A percentile compares a stretch with the other conserved stretches of the same genome.
These are phyloP conservation scores for Pleurotus sapidus DNA, from an alignment of 768 basidiomycete genomes.

Conservation along the genomic window DNA sequence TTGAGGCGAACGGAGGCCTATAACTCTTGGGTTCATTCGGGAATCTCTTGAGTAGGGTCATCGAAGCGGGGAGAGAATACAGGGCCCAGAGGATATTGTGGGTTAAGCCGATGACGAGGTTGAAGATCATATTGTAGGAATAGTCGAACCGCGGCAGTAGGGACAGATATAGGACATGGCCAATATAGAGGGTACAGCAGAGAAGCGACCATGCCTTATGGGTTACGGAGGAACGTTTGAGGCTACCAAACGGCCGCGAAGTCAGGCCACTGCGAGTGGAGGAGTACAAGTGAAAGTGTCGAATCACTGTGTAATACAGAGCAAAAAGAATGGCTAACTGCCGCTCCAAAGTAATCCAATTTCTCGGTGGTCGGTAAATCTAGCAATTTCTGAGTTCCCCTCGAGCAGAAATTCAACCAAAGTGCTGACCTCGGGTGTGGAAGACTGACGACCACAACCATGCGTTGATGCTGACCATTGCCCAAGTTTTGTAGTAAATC, in stretches of 20 bases:
- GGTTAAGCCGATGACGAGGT: conserved; percentile 66
- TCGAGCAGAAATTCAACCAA: not conserved
- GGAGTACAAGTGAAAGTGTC: conserved; percentile 76
- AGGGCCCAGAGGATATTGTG: conserved; percentile 84
- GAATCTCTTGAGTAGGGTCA: conserved; percentile 52
- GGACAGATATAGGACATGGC: conserved; percentile 78
- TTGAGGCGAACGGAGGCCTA: conserved; percentile 51
- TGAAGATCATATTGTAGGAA: conserved; percentile 88
- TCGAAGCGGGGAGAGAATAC: conserved; percentile 57
- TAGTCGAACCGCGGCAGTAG: conserved; percentile 85
- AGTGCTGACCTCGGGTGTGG: conserved; percentile 79
- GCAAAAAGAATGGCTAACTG: conserved; percentile 77
- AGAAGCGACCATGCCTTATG: conserved; percentile 42
- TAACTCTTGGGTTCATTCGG: conserved; percentile 52
- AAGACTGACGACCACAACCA: conserved; percentile 94
- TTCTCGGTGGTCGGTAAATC: conserved; percentile 85
- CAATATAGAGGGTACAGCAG: conserved; percentile 55
- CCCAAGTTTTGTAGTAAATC: conserved; percentile 63
- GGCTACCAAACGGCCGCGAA: conserved; percentile 14
- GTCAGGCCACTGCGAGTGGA: conserved; percentile 23
- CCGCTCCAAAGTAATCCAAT: conserved; percentile 94
- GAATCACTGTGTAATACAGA: conserved; percentile 74
- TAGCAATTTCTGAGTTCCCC: conserved; percentile 22
- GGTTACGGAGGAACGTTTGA: conserved; percentile 13
- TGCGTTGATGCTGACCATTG: conserved; percentile 74